Percentiles rank a stretch among this genome's conserved stretches.
These are phyloP conservation scores for Tylopilus sp. DNA, from an alignment of 1,284 basidiomycete genomes.

Conservation along the genomic window DNA sequence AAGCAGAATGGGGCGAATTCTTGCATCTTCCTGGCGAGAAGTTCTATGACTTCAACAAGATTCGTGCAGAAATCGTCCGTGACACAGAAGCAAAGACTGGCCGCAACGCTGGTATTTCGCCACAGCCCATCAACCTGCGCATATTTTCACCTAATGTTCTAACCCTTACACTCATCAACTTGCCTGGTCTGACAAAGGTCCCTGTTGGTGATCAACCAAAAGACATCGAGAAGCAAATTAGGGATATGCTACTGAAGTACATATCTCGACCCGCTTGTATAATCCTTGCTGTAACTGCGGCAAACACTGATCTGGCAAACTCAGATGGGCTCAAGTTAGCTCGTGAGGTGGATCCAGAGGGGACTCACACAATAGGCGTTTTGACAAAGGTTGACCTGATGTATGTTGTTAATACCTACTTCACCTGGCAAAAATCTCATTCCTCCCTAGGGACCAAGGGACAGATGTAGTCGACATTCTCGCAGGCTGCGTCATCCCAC, in stretches of 20 bases:
- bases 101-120: constrained; percentile 96
- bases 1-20: constrained; percentile 99
- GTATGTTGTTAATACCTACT: constrained; percentile 58
- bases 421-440: constrained; percentile 21
- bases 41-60: constrained; percentile 98
- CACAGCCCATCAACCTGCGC: constrained; percentile 95
- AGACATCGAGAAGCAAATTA: constrained; percentile 98
- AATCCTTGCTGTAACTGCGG: constrained; percentile 95
- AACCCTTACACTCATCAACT: constrained; percentile 96
- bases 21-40: constrained; percentile 96
- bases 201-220: constrained; percentile 98
- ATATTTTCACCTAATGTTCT: constrained; percentile 98
- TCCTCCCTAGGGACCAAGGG: constrained; percentile 82
- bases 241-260: constrained; percentile 96
- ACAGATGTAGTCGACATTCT: constrained; percentile 99
- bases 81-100: constrained; percentile 99
- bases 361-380: constrained; percentile 96
- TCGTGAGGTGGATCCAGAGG: constrained; percentile 96
- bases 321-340: constrained; percentile 98
- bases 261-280: constrained; percentile 93
- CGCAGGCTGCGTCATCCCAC: constrained; percentile 94
- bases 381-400: constrained; percentile 98
- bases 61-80: constrained; percentile 94
- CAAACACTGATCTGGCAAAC: constrained; percentile 98
- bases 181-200: constrained; percentile 96